Conservation (phyloP, 495 filamentous ascomycete genomes). For the Neurospora sp. region DNA sequence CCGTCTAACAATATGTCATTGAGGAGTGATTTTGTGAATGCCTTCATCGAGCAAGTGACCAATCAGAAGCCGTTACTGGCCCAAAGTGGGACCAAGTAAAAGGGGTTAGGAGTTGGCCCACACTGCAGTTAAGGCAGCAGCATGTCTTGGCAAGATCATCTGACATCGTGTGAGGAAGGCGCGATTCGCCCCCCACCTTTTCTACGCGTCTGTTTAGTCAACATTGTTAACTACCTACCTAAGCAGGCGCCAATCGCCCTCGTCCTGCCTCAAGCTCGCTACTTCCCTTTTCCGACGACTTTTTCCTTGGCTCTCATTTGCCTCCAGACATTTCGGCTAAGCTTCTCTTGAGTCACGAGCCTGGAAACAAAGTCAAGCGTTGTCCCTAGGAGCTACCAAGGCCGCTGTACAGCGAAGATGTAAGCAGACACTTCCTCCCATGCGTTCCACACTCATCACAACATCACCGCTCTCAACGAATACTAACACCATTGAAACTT, state of each 20-base stretch:
- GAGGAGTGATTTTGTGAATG: neutral
- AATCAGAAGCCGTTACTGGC: neutral
- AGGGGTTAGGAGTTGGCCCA: neutral
- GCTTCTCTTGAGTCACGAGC: neutral
- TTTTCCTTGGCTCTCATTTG: neutral
- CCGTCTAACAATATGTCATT: neutral
- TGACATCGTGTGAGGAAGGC: neutral
- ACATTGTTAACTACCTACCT: neutral
- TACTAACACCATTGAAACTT: neutral
- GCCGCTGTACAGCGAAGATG: neutral
- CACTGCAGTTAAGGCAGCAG: neutral
- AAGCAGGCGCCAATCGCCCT: neutral
- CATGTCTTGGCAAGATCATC: neutral
- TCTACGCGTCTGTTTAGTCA: slow-evolving; percentile 5
- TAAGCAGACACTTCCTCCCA: neutral
- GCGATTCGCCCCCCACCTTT: neutral
- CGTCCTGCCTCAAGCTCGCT: neutral
- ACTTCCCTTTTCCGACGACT: neutral
- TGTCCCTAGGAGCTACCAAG: neutral
- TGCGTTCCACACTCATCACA: neutral
- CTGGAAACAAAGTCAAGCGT: neutral
- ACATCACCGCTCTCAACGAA: neutral
- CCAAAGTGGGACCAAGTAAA: neutral
- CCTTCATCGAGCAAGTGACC: neutral
- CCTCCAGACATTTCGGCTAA: neutral